A percentile compares a stretch with the other conserved stretches of the same genome.
Conservation (phyloP, 345 rosid species). For the Rhodamnia rubescens region DNA sequence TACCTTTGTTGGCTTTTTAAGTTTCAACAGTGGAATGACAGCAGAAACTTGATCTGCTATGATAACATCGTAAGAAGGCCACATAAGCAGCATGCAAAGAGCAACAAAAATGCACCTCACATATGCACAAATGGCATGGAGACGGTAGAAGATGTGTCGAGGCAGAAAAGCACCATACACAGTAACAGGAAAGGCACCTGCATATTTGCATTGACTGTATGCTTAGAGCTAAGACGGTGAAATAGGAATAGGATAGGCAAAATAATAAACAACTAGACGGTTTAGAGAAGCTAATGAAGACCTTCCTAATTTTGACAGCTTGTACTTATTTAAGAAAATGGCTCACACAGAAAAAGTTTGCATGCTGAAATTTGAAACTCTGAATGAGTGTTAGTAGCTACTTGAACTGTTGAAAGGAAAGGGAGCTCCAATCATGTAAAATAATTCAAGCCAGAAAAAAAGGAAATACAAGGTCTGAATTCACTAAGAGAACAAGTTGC, state of each 20-base stretch:
- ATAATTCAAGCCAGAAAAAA: not conserved
- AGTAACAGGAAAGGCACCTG: constrained; percentile 71
- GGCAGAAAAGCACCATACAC: constrained; percentile 82
- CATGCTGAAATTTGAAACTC: not conserved
- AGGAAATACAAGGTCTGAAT: not conserved
- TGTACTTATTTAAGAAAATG: not conserved
- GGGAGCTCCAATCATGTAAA: not conserved
- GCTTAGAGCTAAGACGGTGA: not conserved
- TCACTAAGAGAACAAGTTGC: not conserved
- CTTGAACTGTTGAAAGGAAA: not conserved
- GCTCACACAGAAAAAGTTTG: not conserved
- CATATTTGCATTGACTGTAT: not conserved
- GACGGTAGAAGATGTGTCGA: constrained; percentile 66
- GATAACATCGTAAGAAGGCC: constrained; percentile 72
- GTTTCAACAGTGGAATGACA: constrained; percentile 69
- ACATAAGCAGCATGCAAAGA: constrained; percentile 52
- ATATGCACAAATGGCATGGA: constrained; percentile 86
- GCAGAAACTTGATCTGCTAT: constrained; percentile 80
- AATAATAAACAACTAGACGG: not conserved
- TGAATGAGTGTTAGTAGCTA: not conserved
- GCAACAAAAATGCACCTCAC: constrained; percentile 77
- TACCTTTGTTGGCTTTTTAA: constrained; percentile 67
- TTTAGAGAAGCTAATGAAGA: not conserved
- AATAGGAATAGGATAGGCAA: not conserved
- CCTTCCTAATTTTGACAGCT: not conserved